These are phyloP conservation scores for Colletotrichum simmondsii DNA, from an alignment of 2,329 filamentous ascomycete genomes.

Conservation along the genomic window DNA sequence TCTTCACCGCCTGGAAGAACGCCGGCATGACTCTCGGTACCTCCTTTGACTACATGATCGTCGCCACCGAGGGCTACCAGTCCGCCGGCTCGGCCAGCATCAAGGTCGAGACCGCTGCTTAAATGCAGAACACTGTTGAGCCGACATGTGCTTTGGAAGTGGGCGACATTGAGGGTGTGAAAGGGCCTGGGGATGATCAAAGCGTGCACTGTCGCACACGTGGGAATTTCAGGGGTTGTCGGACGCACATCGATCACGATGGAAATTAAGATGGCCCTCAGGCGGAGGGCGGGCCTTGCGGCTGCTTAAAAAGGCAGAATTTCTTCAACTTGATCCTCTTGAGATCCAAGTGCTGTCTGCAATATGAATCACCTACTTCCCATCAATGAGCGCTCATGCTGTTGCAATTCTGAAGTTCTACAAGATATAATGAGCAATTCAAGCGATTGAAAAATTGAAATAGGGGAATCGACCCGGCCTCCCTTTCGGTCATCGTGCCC, in stretches of 20 bases:
- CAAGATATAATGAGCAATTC: not conserved
- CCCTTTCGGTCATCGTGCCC: not conserved
- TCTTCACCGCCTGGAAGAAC: conserved; percentile 64
- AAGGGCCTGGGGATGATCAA: not conserved
- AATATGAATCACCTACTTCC: not conserved
- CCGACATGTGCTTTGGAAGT: not conserved
- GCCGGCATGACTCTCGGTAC: conserved; percentile 59
- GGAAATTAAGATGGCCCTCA: not conserved
- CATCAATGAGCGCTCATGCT: not conserved
- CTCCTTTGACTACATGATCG: conserved; percentile 62
- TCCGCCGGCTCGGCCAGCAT: conserved; percentile 60
- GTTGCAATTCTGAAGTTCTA: not conserved
- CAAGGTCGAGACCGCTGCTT: conserved; percentile 47
- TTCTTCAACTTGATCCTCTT: not conserved
- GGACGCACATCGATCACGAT: not conserved
- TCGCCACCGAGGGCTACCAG: conserved; percentile 65
- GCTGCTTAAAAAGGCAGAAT: not conserved
- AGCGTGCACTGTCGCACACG: not conserved
- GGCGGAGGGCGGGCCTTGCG: not conserved
- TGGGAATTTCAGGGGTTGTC: not conserved
- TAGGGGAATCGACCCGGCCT: not conserved
- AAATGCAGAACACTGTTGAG: not conserved
- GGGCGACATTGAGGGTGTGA: not conserved
- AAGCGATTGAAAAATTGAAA: not conserved
- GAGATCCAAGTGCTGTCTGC: not conserved